Percentiles rank a stretch among this genome's conserved stretches.
Conservation (phyloP, 805 yeast species). For the Saccharomyces eubayanus region DNA sequence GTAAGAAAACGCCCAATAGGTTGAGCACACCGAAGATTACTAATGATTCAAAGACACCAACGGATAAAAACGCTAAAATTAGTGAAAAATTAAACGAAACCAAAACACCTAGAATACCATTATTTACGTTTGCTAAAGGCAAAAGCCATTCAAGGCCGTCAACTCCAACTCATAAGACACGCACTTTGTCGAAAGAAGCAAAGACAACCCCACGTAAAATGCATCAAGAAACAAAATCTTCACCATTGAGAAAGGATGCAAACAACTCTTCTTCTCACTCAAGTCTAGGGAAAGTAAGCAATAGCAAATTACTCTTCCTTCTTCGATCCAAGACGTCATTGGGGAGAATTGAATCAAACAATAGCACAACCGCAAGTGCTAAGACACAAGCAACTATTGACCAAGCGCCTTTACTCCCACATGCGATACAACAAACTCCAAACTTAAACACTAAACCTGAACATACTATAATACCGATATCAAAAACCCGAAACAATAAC, state of each 20-base stretch:
- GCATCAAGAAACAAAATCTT: not conserved
- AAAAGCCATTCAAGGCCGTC: not conserved
- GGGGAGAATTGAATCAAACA: constrained; percentile 2
- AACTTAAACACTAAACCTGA: not conserved
- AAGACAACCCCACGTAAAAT: not conserved
- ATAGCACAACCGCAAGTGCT: not conserved
- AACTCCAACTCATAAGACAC: not conserved
- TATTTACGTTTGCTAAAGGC: not conserved
- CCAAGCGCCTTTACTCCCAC: not conserved
- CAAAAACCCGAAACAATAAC: not conserved
- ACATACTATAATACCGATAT: not conserved
- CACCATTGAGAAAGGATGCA: not conserved
- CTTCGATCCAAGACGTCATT: constrained; percentile 8
- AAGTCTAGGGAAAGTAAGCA: not conserved
- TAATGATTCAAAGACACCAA: not conserved
- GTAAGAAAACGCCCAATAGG: not conserved
- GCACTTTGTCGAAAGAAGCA: not conserved
- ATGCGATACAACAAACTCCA: not conserved
- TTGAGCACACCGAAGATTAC: not conserved
- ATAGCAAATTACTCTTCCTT: constrained; percentile 3
- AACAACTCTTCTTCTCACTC: not conserved
- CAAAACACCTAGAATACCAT: not conserved
- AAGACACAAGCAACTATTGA: not conserved
- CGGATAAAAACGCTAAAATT: not conserved
- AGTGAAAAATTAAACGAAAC: not conserved